A percentile compares a stretch with the other conserved stretches of the same genome.
Conservation (phyloP, 2,329 filamentous ascomycete species). For the Fusarium caatingaense region DNA sequence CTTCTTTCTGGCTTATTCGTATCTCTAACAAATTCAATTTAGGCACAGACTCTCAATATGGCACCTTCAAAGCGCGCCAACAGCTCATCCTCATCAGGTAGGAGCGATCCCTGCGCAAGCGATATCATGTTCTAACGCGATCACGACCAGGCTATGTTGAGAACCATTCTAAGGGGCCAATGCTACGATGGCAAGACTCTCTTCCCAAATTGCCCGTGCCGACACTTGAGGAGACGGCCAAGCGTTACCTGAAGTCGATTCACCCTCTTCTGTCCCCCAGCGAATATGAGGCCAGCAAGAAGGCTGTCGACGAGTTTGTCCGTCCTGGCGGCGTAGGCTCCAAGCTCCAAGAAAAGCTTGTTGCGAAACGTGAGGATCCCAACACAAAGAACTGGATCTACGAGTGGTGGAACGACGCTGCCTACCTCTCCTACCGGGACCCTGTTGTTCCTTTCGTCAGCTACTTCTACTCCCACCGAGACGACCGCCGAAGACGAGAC, state of each 20-base stretch:
- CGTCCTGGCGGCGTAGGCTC: conserved; percentile 86
- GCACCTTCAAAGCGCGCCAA: conserved; percentile 65
- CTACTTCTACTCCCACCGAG: conserved; percentile 99
- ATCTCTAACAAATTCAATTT: conserved; percentile 18
- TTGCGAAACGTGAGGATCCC: conserved; percentile 82
- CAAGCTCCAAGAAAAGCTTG: conserved; percentile 86
- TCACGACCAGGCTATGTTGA: conserved; percentile 76
- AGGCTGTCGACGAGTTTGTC: conserved; percentile 88
- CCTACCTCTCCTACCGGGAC: conserved; percentile 93
- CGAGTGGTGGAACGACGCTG: conserved; percentile 98
- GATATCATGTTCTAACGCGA: conserved; percentile 31
- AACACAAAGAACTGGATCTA: conserved; percentile 92
- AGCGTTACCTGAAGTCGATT: conserved; percentile 83
- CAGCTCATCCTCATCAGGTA: conserved; percentile 66
- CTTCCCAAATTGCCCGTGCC: conserved; percentile 83
- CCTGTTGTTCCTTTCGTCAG: conserved; percentile 97
- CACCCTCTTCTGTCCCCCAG: conserved; percentile 76
- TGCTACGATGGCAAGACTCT: conserved; percentile 89
- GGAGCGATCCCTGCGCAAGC: conserved; percentile 10
- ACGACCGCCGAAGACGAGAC: conserved; percentile 88
- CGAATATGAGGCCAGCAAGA: conserved; percentile 79
- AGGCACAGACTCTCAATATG: conserved; percentile 57
- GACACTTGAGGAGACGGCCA: conserved; percentile 83
- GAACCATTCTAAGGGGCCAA: conserved; percentile 80
- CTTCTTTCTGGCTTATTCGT: neutral